Evolutionary conservation across 306 rosid genomes (phyloP).

Genomic region (Cucumis hystrix): DNA sequence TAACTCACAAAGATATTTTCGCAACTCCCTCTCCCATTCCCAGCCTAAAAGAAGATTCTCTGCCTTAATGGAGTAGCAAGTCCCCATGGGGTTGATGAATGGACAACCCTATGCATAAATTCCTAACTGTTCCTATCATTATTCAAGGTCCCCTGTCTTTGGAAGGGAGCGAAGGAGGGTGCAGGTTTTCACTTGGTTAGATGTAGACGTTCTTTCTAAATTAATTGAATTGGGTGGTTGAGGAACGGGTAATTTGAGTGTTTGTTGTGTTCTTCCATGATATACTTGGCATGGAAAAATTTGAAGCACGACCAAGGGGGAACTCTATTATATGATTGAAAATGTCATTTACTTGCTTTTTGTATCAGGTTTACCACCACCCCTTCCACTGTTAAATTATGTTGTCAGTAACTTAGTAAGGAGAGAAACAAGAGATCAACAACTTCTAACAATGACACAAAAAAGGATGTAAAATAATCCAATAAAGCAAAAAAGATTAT

Average conservation of each 20-base stretch:
- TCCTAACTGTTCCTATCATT: not conserved
- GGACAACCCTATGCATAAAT: not conserved
- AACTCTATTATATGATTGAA: not conserved
- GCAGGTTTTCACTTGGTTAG: not conserved
- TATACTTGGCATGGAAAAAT: not conserved
- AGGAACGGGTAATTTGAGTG: not conserved
- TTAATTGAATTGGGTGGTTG: not conserved
- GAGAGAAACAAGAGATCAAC: not conserved
- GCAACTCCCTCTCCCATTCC: no score
- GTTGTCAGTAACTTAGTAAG: not conserved
- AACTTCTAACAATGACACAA: not conserved
- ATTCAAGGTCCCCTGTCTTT: not conserved
- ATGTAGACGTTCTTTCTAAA: not conserved
- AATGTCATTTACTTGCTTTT: not conserved
- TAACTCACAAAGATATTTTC: no score
- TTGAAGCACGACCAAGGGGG: not conserved
- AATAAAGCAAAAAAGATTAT: not conserved
- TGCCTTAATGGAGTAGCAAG: no score
- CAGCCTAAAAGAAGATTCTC: no score
- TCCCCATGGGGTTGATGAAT: no score
- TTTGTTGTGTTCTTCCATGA: not conserved
- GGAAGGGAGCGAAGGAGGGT: not conserved
- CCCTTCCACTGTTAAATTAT: not conserved
- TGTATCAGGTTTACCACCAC: not conserved
- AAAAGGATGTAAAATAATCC: not conserved